These are phyloP conservation scores for Fusarium sp. DNA, from an alignment of 2,329 filamentous ascomycete genomes.

Conservation along the genomic window DNA sequence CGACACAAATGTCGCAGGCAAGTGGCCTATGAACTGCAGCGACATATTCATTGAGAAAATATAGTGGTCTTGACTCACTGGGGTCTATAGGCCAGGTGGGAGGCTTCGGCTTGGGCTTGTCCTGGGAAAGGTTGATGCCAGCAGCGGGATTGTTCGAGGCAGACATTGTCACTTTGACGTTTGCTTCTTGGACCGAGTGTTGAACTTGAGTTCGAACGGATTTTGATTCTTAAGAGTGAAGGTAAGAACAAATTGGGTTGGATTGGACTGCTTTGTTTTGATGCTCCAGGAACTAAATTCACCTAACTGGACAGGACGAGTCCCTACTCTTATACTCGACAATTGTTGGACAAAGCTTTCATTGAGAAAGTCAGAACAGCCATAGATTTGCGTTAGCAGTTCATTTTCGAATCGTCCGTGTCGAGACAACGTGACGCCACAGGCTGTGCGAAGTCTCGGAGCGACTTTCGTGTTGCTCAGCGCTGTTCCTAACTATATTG, in stretches of 20 bases:
- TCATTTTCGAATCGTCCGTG: neutral
- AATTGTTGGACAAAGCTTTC: constrained; percentile 2
- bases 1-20: constrained; percentile 1
- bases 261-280: neutral
- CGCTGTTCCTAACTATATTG: constrained; percentile 2
- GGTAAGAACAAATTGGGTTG: neutral
- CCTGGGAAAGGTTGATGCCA: constrained; percentile 5
- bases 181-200: neutral
- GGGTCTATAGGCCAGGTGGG: constrained; percentile 29
- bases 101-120: constrained; percentile 24
- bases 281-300: neutral
- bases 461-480: constrained; percentile 31
- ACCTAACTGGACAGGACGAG: neutral
- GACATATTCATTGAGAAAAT: neutral
- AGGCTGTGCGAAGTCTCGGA: constrained; percentile 4
- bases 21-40: neutral
- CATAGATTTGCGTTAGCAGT: neutral
- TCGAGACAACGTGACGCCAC: constrained; percentile 22
- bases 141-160: neutral
- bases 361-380: too few relatives aligned
- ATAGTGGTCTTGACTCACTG: constrained; percentile 1
- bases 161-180: constrained; percentile 19
- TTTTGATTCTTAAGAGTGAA: neutral
- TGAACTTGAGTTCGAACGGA: neutral
- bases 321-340: constrained; percentile 15